These are phyloP conservation scores for Fusarium beomiforme DNA, from an alignment of 2,329 filamentous ascomycete genomes.

Conservation along the genomic window DNA sequence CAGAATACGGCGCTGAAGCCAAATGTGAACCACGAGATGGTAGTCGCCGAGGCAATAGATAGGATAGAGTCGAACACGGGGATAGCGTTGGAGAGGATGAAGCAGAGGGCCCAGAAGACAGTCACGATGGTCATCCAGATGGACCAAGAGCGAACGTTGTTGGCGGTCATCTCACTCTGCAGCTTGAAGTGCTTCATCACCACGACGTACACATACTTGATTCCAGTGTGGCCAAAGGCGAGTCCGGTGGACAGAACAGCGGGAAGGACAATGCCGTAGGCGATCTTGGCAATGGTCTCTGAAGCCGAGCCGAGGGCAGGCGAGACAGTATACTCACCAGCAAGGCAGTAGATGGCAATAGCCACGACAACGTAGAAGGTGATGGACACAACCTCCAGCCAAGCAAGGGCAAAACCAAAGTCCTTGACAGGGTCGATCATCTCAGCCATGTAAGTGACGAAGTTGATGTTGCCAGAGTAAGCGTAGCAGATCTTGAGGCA, in stretches of 20 bases:
- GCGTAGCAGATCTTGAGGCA: conserved; percentile 51
- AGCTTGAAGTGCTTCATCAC: conserved; percentile 48
- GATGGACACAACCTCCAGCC: conserved; percentile 41
- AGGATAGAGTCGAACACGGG: conserved; percentile 52
- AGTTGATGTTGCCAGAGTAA: conserved; percentile 52
- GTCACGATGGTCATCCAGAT: conserved; percentile 49
- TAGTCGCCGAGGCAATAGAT: conserved; percentile 49
- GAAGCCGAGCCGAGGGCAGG: conserved; percentile 42
- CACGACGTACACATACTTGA: conserved; percentile 50
- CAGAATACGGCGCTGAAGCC: conserved; percentile 50
- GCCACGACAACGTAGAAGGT: conserved; percentile 41
- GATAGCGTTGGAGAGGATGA: conserved; percentile 50
- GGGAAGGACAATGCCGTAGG: conserved; percentile 47
- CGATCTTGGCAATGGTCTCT: conserved; percentile 38
- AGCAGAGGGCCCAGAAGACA: conserved; percentile 48
- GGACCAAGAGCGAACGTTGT: conserved; percentile 48
- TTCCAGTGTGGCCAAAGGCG: conserved; percentile 48
- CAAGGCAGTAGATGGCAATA: conserved; percentile 43
- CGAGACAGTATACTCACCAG: conserved; percentile 43
- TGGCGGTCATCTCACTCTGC: conserved; percentile 47
- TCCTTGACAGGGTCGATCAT: conserved; percentile 48
- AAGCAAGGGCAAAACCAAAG: conserved; percentile 43
- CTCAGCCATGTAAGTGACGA: conserved; percentile 50
- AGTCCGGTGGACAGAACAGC: conserved; percentile 46
- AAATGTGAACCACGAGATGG: conserved; percentile 52